These are phyloP conservation scores for Xylaria polymorpha DNA, from an alignment of 2,329 filamentous ascomycete species.

Conservation along the genomic window DNA sequence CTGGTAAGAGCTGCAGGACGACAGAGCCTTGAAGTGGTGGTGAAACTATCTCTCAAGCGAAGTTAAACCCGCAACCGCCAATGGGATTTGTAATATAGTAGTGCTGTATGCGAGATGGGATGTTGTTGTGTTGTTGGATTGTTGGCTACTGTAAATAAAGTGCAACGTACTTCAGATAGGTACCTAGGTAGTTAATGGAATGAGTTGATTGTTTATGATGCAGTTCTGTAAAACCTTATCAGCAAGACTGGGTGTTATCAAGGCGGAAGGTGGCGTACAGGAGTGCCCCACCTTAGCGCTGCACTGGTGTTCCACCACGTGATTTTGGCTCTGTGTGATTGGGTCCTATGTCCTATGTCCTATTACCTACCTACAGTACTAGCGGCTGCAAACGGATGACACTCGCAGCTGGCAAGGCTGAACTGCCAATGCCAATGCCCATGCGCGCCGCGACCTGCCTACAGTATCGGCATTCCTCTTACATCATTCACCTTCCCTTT, in stretches of 20 bases:
- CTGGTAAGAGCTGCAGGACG: conserved; percentile 1
- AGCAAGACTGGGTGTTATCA: background rate
- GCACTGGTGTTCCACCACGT: conserved; percentile 18
- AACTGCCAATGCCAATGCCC: background rate
- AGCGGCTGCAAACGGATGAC: conserved; percentile 32
- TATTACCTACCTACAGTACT: background rate
- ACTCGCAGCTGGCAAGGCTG: conserved; percentile 30
- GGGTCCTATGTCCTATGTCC: no score
- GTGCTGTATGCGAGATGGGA: conserved; percentile 15
- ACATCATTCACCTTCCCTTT: conserved; percentile 11
- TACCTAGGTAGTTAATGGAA: no score
- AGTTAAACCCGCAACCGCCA: background rate
- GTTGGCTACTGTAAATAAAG: background rate
- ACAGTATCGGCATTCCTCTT: background rate
- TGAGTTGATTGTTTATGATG: background rate
- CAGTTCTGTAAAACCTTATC: background rate
- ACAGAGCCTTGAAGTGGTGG: background rate
- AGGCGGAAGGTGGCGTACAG: background rate
- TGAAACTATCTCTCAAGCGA: background rate
- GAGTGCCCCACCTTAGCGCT: conserved; percentile 19
- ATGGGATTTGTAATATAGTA: conserved; percentile 5
- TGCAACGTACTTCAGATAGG: background rate
- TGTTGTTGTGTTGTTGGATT: conserved; percentile 10
- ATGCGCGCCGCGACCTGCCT: no score
- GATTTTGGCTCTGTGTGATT: background rate